phyloP scores from a whole-genome alignment of 2,329 filamentous ascomycete genomes.

The Penicillium fuscoglaucum region DNA sequence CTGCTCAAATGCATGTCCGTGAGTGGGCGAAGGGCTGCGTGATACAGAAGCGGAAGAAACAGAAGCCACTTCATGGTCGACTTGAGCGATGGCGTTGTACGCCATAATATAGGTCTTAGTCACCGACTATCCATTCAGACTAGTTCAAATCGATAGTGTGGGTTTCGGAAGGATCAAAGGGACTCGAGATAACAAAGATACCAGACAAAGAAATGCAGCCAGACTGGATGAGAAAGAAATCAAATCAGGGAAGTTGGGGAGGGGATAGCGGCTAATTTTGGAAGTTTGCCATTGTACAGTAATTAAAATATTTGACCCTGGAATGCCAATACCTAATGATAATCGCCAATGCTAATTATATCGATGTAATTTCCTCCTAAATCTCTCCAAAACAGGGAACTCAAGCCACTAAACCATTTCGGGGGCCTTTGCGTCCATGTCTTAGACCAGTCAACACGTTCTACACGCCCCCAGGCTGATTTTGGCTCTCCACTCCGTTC shows the following conservation, averaged over 20 bases:
- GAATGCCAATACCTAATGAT: background rate
- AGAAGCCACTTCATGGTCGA: constrained; percentile 42
- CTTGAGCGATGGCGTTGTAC: constrained; percentile 47
- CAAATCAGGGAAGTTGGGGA: background rate
- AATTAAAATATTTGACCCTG: background rate
- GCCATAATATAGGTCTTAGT: constrained; percentile 35
- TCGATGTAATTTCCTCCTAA: constrained; percentile 1
- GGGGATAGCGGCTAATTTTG: constrained; percentile 3
- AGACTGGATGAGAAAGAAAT: background rate
- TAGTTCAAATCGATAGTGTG: constrained; percentile 11
- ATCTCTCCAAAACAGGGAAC: constrained; percentile 1
- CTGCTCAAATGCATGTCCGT: constrained; percentile 30
- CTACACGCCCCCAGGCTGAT: background rate
- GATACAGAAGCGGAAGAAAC: constrained; percentile 39
- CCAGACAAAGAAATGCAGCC: background rate
- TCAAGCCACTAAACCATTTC: background rate
- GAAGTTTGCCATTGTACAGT: constrained; percentile 8
- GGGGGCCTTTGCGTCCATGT: constrained; percentile 1
- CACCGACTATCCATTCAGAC: constrained; percentile 18
- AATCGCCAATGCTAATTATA: constrained; percentile 1
- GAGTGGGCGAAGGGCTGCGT: constrained; percentile 31
- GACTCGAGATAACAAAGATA: constrained; percentile 1
- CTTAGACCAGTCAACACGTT: constrained; percentile 5
- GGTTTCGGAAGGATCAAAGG: background rate
- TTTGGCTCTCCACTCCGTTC: constrained; percentile 9